These are phyloP conservation scores for Cystobasidium slooffiae DNA, from an alignment of 1,284 basidiomycete genomes.

Conservation along the genomic window DNA sequence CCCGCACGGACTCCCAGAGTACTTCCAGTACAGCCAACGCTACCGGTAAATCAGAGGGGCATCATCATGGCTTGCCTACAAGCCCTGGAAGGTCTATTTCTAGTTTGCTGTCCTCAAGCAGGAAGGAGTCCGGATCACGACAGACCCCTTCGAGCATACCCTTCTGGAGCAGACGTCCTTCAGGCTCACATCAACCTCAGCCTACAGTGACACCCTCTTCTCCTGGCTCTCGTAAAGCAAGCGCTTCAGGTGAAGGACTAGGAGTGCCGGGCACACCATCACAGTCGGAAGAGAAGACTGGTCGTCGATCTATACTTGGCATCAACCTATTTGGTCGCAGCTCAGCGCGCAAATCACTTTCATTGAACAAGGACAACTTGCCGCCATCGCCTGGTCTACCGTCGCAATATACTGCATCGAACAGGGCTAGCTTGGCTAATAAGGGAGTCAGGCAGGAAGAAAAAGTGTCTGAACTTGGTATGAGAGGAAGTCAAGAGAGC, in stretches of 20 bases:
- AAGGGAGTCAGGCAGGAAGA: conserved; percentile 54
- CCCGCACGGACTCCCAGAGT: conserved; percentile 47
- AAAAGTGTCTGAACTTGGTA: conserved; percentile 58
- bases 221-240: conserved; percentile 27
- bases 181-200: conserved; percentile 63
- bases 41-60: conserved; percentile 11
- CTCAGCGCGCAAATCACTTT: conserved; percentile 58
- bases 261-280: conserved; percentile 46
- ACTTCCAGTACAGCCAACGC: conserved; percentile 46
- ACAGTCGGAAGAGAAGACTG: conserved; percentile 44
- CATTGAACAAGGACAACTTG: conserved; percentile 58
- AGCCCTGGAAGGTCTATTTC: conserved; percentile 52
- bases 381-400: conserved; percentile 46
- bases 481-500: conserved; percentile 58
- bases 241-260: conserved; percentile 53
- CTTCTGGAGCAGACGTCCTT: conserved; percentile 78
- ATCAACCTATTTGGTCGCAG: conserved; percentile 52
- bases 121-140: conserved; percentile 54
- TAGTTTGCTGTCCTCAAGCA: conserved; percentile 60
- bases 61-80: conserved; percentile 35
- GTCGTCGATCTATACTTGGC: conserved; percentile 54
- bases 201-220: conserved; percentile 54
- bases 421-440: conserved; percentile 62
- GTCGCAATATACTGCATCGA: conserved; percentile 62
- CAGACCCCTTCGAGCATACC: conserved; percentile 88